These are phyloP conservation scores for Auxenochlorella pyrenoidosa DNA, from an alignment of 139 green algal species.

Conservation along the genomic window DNA sequence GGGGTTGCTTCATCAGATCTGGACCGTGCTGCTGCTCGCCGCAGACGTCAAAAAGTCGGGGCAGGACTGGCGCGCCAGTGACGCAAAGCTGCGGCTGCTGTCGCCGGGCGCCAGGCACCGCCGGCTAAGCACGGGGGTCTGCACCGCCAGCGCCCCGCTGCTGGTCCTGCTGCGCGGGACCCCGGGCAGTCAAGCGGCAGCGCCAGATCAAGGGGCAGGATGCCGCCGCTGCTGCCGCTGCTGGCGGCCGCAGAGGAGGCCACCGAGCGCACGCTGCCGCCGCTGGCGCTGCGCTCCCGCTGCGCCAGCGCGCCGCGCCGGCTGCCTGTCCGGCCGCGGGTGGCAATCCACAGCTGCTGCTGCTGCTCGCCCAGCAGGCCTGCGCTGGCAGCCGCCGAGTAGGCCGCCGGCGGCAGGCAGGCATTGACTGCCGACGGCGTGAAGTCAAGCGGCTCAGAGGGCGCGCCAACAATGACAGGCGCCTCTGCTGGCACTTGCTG, in stretches of 20 bases:
- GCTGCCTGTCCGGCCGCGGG: not conserved
- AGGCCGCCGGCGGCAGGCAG: constrained; percentile 1
- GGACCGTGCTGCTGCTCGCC: not conserved
- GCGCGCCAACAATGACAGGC: not conserved
- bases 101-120: not conserved
- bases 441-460: not conserved
- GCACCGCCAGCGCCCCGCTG: not conserved
- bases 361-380: not conserved
- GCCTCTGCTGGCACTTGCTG: not conserved
- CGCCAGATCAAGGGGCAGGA: not conserved
- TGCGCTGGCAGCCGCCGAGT: not conserved
- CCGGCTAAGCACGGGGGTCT: not conserved
- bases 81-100: not conserved
- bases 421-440: not conserved
- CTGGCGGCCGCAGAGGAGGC: not conserved
- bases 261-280: not conserved
- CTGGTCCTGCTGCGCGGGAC: not conserved
- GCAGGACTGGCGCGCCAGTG: not conserved
- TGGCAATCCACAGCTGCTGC: not conserved
- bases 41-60: not conserved
- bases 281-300: not conserved
- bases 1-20: not conserved
- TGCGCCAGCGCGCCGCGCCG: not conserved
- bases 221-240: not conserved
- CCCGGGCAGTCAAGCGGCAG: not conserved